Evolutionary conservation across 768 basidiomycete species (phyloP).

Genomic region (Collybia sordida): DNA sequence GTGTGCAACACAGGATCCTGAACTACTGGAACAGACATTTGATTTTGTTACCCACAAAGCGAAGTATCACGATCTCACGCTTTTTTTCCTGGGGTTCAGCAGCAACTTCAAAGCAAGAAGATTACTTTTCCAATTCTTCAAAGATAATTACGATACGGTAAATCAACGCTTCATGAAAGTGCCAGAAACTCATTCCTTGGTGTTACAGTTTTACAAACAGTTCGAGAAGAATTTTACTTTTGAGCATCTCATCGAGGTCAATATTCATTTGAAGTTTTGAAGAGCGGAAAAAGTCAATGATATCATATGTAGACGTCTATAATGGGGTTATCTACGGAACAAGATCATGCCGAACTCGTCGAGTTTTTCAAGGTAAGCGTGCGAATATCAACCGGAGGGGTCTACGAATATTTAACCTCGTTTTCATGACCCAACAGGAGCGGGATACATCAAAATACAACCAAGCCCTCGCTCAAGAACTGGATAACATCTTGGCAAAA

Average conservation of each 20-base stretch:
- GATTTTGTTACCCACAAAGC: conserved; percentile 53
- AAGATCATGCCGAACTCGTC: conserved; percentile 63
- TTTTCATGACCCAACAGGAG: conserved; percentile 33
- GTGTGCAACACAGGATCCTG: conserved; percentile 54
- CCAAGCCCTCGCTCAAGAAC: conserved; percentile 59
- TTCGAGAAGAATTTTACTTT: conserved; percentile 71
- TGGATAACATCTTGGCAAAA: conserved; percentile 66
- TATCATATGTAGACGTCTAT: conserved; percentile 11
- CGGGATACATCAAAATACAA: conserved; percentile 72
- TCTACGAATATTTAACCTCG: conserved; percentile 10
- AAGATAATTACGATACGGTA: conserved; percentile 68
- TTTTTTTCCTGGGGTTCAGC: conserved; percentile 61
- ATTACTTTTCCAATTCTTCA: conserved; percentile 58
- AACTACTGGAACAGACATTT: conserved; percentile 62
- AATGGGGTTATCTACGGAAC: conserved; percentile 50
- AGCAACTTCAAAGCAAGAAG: conserved; percentile 57
- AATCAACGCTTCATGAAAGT: conserved; percentile 18
- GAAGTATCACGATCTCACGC: conserved; percentile 60
- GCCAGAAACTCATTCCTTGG: neutral
- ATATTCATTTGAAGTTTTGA: conserved; percentile 20
- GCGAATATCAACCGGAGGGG: neutral
- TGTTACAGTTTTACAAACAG: conserved; percentile 55
- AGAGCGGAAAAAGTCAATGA: conserved; percentile 8
- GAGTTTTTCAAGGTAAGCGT: conserved; percentile 73
- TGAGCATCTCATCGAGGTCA: conserved; percentile 49